phyloP scores from a whole-genome alignment of 345 rosid species.

The Ceriops tagal region DNA sequence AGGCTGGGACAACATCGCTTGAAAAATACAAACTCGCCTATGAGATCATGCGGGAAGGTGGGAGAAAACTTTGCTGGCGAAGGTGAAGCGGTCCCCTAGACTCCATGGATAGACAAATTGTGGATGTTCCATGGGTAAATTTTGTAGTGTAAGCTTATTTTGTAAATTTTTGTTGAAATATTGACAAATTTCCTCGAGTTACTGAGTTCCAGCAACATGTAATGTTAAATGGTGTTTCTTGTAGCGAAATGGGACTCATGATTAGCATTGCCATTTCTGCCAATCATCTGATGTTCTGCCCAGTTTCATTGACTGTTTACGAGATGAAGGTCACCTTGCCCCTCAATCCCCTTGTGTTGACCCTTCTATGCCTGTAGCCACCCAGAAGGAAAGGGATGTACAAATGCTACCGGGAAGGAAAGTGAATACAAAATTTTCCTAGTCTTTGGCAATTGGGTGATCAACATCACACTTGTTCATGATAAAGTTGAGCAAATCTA shows the following conservation, averaged over 20 bases:
- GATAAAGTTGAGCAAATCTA: background rate
- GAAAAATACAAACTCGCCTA: conserved; percentile 76
- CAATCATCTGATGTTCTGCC: background rate
- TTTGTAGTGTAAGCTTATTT: conserved; percentile 18
- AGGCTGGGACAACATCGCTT: conserved; percentile 60
- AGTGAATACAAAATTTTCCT: too few relatives aligned
- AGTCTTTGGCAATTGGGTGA: background rate
- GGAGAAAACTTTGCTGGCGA: conserved; percentile 70
- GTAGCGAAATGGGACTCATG: background rate
- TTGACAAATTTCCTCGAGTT: background rate
- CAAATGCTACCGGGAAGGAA: too few relatives aligned
- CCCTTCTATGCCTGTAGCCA: too few relatives aligned
- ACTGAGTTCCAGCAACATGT: conserved; percentile 6
- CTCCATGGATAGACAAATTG: conserved; percentile 13
- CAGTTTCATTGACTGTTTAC: too few relatives aligned
- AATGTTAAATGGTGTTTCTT: conserved; percentile 2
- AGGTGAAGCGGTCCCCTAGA: conserved; percentile 28
- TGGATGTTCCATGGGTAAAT: conserved; percentile 11
- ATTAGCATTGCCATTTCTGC: conserved; percentile 4
- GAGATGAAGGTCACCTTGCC: too few relatives aligned
- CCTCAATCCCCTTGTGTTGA: too few relatives aligned
- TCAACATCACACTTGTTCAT: background rate
- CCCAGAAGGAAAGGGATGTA: too few relatives aligned
- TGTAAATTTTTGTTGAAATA: conserved; percentile 6
- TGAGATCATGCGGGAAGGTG: conserved; percentile 82